These are phyloP conservation scores for Cladosporium sp. DNA, from an alignment of 2,329 filamentous ascomycete species.

Conservation along the genomic window DNA sequence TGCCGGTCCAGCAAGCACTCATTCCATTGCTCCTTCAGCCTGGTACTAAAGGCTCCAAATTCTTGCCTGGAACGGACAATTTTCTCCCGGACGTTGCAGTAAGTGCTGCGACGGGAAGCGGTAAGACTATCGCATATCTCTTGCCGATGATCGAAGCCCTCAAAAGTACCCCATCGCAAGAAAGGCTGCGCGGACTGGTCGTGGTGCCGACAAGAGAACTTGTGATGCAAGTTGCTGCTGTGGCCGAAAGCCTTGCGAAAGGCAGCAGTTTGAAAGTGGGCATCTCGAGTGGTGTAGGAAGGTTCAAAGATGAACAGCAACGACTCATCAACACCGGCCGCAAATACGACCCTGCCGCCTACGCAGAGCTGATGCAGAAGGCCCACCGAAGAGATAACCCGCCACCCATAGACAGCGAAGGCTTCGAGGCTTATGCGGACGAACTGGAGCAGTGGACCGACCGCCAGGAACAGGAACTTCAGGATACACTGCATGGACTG, in stretches of 20 bases:
- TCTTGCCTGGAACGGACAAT: slow-evolving; percentile 21
- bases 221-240: slow-evolving; percentile 68
- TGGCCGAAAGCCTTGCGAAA: slow-evolving; percentile 69
- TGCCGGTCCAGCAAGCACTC: slow-evolving; percentile 73
- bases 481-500: slow-evolving; percentile 38
- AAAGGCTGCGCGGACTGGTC: slow-evolving; percentile 69
- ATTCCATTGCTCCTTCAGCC: slow-evolving; percentile 69
- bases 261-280: slow-evolving; percentile 72
- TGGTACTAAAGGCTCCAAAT: slow-evolving; percentile 35
- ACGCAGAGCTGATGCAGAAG: slow-evolving; percentile 41
- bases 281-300: slow-evolving; percentile 74
- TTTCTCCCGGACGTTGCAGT: slow-evolving; percentile 68
- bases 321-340: slow-evolving; percentile 52
- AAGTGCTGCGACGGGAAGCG: slow-evolving; percentile 88
- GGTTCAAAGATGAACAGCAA: slow-evolving; percentile 60
- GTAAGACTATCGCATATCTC: slow-evolving; percentile 89
- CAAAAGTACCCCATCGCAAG: slow-evolving; percentile 50
- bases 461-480: slow-evolving; percentile 24
- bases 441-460: slow-evolving; percentile 14
- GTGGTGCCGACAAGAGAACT: slow-evolving; percentile 72
- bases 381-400: slow-evolving; percentile 29
- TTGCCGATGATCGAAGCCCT: slow-evolving; percentile 77
- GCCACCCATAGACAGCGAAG: slow-evolving; percentile 33
- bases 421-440: slow-evolving; percentile 22
- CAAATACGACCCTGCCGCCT: slow-evolving; percentile 59